These are phyloP conservation scores for Leishmania braziliensis DNA, from an alignment of 208 protist genomes.

Conservation along the genomic window DNA sequence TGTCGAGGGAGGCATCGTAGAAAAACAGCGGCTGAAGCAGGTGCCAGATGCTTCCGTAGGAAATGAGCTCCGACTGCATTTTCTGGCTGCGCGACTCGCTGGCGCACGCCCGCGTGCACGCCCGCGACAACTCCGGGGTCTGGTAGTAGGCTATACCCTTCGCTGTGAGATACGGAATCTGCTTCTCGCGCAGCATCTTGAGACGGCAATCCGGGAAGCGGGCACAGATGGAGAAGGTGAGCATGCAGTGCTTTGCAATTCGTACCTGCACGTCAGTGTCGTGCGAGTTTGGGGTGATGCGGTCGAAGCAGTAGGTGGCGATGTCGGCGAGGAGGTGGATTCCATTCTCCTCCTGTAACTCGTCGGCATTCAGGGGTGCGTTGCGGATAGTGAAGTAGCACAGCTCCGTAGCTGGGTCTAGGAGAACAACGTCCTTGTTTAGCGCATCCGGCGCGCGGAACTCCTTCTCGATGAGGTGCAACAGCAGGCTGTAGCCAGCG, in stretches of 20 bases:
- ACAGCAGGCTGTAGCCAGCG: constrained; percentile 91
- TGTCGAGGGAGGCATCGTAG: constrained; percentile 92
- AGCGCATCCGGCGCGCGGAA: constrained; percentile 66
- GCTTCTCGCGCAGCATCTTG: constrained; percentile 50
- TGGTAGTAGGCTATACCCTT: constrained; percentile 72
- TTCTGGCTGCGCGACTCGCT: constrained; percentile 54
- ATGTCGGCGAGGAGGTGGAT: constrained; percentile 77
- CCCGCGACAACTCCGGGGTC: constrained; percentile 60
- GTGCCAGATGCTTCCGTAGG: constrained; percentile 83
- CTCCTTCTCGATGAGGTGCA: constrained; percentile 81
- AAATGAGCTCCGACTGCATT: constrained; percentile 71
- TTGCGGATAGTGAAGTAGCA: constrained; percentile 91
- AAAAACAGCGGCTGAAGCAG: constrained; percentile 82
- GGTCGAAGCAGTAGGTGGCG: constrained; percentile 73
- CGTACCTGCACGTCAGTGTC: constrained; percentile 59
- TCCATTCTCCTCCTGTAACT: constrained; percentile 92
- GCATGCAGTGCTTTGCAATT: constrained; percentile 72
- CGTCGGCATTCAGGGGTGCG: constrained; percentile 93
- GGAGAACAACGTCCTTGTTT: constrained; percentile 66
- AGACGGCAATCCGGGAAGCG: constrained; percentile 73
- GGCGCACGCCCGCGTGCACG: constrained; percentile 80
- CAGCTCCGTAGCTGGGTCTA: constrained; percentile 86
- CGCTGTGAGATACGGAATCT: constrained; percentile 57
- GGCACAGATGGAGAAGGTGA: constrained; percentile 74
- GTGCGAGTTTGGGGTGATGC: constrained; percentile 48